Conservation (phyloP, 352 stramenopile species). For the Bremia lactucae region DNA sequence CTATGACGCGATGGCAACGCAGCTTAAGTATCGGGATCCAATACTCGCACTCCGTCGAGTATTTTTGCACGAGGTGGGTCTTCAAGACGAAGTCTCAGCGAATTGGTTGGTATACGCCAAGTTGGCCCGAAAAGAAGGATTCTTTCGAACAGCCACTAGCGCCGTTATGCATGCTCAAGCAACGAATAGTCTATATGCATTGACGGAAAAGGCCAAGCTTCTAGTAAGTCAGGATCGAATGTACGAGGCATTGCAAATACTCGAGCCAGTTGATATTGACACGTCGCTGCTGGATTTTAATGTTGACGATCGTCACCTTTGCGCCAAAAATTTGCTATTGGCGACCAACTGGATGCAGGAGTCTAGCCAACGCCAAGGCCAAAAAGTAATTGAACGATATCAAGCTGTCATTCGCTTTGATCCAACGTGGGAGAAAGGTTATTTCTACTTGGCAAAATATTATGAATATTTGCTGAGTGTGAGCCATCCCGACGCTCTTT, state of each 20-base stretch:
- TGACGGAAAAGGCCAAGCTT: constrained; percentile 72
- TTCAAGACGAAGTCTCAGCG: constrained; percentile 52
- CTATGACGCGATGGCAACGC: constrained; percentile 61
- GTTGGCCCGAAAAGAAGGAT: constrained; percentile 73
- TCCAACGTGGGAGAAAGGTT: constrained; percentile 90
- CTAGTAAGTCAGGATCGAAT: constrained; percentile 74
- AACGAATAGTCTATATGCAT: constrained; percentile 60
- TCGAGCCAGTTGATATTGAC: constrained; percentile 76
- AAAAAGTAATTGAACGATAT: constrained; percentile 91
- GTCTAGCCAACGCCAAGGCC: constrained; percentile 87
- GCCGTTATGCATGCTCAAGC: constrained; percentile 80
- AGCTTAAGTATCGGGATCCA: constrained; percentile 73
- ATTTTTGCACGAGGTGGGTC: constrained; percentile 55
- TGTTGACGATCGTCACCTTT: constrained; percentile 60
- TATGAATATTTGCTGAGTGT: constrained; percentile 85
- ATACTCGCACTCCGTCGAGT: constrained; percentile 75
- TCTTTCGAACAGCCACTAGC: constrained; percentile 67
- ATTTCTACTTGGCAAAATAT: constrained; percentile 86
- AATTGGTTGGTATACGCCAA: constrained; percentile 83
- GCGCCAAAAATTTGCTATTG: constrained; percentile 86
- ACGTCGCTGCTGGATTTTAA: constrained; percentile 61
- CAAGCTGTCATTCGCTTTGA: constrained; percentile 90
- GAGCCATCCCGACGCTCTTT: constrained; percentile 42
- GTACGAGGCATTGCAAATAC: constrained; percentile 75
- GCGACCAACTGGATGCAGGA: constrained; percentile 95